Percentiles rank a stretch among this genome's conserved stretches.
phyloP scores from a whole-genome alignment of 371 early-diverging fungal species.

The Saksenaea oblongispora region DNA sequence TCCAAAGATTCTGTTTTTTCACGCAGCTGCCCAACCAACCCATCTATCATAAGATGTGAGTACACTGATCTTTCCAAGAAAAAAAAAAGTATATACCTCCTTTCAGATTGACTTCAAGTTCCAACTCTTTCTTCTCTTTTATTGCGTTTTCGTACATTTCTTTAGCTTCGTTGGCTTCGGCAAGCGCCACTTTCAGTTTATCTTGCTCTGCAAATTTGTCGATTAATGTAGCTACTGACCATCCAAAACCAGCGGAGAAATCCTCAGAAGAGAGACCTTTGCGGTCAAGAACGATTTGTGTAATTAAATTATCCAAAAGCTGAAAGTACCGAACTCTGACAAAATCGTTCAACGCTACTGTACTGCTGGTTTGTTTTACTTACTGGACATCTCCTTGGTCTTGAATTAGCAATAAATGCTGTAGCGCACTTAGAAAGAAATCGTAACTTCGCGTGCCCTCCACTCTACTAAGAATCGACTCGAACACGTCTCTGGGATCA shows the following conservation, averaged over 20 bases:
- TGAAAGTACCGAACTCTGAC: conserved; percentile 75
- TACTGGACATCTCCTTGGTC: conserved; percentile 61
- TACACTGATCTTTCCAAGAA: not conserved
- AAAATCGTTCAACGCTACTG: not conserved
- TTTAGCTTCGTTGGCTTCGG: conserved; percentile 68
- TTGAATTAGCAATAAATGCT: conserved; percentile 76
- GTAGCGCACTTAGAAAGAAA: conserved; percentile 76
- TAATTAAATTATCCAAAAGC: conserved; percentile 74
- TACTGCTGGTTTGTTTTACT: not conserved
- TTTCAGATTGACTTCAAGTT: conserved; percentile 70
- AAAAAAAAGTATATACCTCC: no score
- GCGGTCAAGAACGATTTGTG: conserved; percentile 82
- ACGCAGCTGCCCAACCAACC: conserved; percentile 51
- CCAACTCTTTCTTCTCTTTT: conserved; percentile 65
- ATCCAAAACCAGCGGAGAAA: conserved; percentile 49
- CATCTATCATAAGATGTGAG: conserved; percentile 15
- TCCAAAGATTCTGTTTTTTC: conserved; percentile 78
- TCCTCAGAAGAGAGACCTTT: conserved; percentile 66
- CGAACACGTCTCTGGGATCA: conserved; percentile 81
- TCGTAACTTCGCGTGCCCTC: conserved; percentile 79
- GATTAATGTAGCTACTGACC: conserved; percentile 73
- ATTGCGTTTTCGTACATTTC: conserved; percentile 50
- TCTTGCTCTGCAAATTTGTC: conserved; percentile 84
- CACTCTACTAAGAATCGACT: conserved; percentile 67
- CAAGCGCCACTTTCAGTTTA: conserved; percentile 64